phyloP scores from a whole-genome alignment of 1,284 basidiomycete species.

The Irpex sp. region DNA sequence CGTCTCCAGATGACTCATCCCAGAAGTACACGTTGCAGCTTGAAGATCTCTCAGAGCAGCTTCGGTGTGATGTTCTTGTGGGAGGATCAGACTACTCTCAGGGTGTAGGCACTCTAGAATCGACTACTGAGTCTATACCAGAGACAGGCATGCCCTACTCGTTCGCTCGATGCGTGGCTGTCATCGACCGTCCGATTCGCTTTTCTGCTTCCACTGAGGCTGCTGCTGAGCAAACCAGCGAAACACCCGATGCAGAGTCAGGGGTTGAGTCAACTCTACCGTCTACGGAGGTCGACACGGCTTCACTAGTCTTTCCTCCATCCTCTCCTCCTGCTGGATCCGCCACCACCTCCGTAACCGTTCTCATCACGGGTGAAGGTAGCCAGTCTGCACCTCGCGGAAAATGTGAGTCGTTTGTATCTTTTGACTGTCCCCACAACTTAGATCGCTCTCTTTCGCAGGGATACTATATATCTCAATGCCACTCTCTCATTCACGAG shows the following conservation, averaged over 20 bases:
- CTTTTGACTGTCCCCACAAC: not conserved
- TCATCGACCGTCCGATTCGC: constrained; percentile 50
- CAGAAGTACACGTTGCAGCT: constrained; percentile 47
- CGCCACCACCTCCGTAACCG: constrained; percentile 53
- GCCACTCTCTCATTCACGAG: constrained; percentile 31
- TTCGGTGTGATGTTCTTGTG: constrained; percentile 44
- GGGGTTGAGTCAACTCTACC: constrained; percentile 22
- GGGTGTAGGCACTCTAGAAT: not conserved
- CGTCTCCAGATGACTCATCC: constrained; percentile 11
- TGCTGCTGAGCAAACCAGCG: constrained; percentile 4
- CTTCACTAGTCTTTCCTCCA: constrained; percentile 83
- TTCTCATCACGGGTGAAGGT: constrained; percentile 77
- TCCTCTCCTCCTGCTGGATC: constrained; percentile 46
- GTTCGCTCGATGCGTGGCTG: constrained; percentile 64
- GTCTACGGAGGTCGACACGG: constrained; percentile 53
- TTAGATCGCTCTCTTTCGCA: constrained; percentile 22
- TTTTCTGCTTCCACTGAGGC: constrained; percentile 28
- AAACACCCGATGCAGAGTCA: constrained; percentile 15
- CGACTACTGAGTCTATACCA: not conserved
- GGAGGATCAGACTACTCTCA: constrained; percentile 30
- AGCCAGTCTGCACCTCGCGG: constrained; percentile 83
- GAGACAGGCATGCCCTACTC: not conserved
- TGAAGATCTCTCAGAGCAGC: constrained; percentile 55
- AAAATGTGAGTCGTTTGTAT: constrained; percentile 58
- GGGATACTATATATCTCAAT: constrained; percentile 63